Base-by-base conservation (phyloP, 495 filamentous ascomycete species). In the Aspergillus egyptiacus region DNA sequence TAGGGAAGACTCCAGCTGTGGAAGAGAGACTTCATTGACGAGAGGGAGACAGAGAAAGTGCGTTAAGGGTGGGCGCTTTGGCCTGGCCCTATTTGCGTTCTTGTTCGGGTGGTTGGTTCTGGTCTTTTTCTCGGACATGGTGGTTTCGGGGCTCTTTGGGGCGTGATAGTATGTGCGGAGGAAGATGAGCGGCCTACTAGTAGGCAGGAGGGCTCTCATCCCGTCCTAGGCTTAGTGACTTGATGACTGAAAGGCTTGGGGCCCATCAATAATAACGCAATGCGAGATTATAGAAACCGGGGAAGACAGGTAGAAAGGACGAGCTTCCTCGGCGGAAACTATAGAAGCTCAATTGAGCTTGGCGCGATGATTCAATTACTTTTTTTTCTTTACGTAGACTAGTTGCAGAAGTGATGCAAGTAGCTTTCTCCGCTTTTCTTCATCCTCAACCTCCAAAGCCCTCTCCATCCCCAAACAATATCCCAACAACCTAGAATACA, bases 11-110 rank as follows among this genome's bases (percentile, higher is more conserved):
- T 82, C 68, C 3, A 95, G 75, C 52, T 89, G 81, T 0, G 76
- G 73, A 11, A 81, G 71, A 1, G 86, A 88, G 13, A 60, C 27
- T 0, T 67, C 20, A 22, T 79, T 89, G 48, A 85, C 72, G 51
- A 95, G 81, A 8, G 91, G 89, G 41, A 96, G 65, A 65, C 86
- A 91, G 30, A 96, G 79, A 62, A 95, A 95, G 64, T 96, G 91
- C 0, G 91, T 96, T n/a, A 86, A 74, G 14, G 67, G 70, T 14
- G 73, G 70, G 14, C 53, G 50, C 56, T 68, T 69, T 6, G 31
- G 31, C 34, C 60, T 53, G 22, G 50, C 40, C 32, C 48, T 56
- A 42, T 28, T 35, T 23, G 37, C 30, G 10, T 6, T 28, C 6
- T 23, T 23, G 2, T 19, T 39, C 11, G 36, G 20, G 36, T 19